These are phyloP conservation scores for Lactarius trivialis DNA, from an alignment of 768 basidiomycete genomes.

Conservation along the genomic window DNA sequence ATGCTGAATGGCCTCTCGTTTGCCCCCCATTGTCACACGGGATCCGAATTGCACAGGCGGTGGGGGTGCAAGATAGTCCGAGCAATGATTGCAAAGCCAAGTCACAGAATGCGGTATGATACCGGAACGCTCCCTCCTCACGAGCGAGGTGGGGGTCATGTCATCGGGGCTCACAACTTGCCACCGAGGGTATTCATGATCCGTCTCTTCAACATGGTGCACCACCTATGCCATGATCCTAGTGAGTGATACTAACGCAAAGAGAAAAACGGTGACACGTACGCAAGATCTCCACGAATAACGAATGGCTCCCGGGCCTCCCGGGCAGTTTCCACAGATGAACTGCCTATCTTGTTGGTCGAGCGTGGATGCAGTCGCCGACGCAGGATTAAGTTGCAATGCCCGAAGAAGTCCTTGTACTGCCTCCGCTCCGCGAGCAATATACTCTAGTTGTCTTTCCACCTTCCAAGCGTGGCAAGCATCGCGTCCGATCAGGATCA, in stretches of 20 bases:
- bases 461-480: constrained; percentile 19
- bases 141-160: neutral
- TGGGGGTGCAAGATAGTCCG: neutral
- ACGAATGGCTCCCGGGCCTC: neutral
- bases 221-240: constrained; percentile 3
- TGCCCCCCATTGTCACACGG: neutral
- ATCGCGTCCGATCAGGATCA: constrained; percentile 17
- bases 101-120: neutral
- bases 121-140: neutral
- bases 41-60: neutral
- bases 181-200: constrained; percentile 7
- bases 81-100: constrained; percentile 20
- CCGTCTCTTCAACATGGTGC: neutral
- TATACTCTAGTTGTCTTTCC: neutral
- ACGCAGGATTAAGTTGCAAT: neutral
- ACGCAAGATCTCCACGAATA: constrained; percentile 14
- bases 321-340: constrained; percentile 6
- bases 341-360: constrained; percentile 4
- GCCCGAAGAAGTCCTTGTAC: neutral
- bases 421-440: constrained; percentile 9
- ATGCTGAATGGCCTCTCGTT: neutral
- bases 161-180: neutral
- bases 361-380: constrained; percentile 1
- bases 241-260: neutral
- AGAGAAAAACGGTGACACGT: neutral